Percentiles rank a stretch among this genome's conserved stretches.
Conservation (phyloP, 2,329 filamentous ascomycete species). For the Trichophyton simii region DNA sequence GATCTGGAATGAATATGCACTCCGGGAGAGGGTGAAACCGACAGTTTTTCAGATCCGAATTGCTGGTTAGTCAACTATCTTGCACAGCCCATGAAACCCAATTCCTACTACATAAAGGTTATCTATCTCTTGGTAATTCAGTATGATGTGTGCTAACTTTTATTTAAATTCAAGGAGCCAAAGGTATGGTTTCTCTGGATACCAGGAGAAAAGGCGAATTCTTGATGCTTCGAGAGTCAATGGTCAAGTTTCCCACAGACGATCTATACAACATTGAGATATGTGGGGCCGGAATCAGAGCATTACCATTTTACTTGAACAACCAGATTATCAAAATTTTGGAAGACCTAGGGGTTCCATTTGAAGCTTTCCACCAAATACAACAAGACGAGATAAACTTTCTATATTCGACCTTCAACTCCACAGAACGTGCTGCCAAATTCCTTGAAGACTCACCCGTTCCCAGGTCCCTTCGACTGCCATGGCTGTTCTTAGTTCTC, state of each 20-base stretch:
- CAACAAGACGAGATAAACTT: slow-evolving; percentile 51
- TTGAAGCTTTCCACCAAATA: slow-evolving; percentile 48
- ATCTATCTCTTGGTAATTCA: neutral
- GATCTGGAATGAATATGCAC: slow-evolving; percentile 41
- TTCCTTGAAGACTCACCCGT: slow-evolving; percentile 54
- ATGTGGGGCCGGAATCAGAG: slow-evolving; percentile 45
- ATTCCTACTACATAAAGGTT: neutral
- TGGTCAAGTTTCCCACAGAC: slow-evolving; percentile 69
- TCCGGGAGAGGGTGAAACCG: slow-evolving; percentile 16
- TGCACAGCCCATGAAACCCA: no score
- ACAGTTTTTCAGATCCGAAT: slow-evolving; percentile 57
- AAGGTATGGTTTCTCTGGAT: slow-evolving; percentile 68
- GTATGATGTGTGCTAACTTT: neutral
- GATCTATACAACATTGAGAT: slow-evolving; percentile 18
- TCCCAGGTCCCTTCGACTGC: slow-evolving; percentile 48
- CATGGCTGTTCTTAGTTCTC: slow-evolving; percentile 50
- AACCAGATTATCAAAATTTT: slow-evolving; percentile 74
- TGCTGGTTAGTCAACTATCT: slow-evolving; percentile 33
- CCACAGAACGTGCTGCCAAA: slow-evolving; percentile 47
- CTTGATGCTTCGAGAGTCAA: slow-evolving; percentile 56
- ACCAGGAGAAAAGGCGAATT: slow-evolving; percentile 43
- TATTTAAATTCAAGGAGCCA: slow-evolving; percentile 41
- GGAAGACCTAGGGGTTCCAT: slow-evolving; percentile 57
- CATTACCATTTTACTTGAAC: slow-evolving; percentile 60
- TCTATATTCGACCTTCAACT: slow-evolving; percentile 48